Conservation (phyloP, 2,329 filamentous ascomycete genomes). For the Penicillium sp. region DNA sequence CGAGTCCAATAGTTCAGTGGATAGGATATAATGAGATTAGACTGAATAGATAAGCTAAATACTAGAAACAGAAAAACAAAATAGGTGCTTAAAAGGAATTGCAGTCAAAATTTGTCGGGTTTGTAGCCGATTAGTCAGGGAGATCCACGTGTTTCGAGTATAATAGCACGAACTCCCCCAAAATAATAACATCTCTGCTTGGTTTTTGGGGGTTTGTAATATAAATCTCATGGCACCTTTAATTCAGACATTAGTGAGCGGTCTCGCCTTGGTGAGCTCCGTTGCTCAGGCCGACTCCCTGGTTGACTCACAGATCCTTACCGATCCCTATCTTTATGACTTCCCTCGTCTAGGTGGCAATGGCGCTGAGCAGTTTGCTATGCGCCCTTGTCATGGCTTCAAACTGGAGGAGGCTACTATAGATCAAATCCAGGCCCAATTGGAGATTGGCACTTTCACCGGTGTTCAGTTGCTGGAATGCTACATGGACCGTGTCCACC, state of each 20-base stretch:
- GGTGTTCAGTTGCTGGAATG: constrained; percentile 60
- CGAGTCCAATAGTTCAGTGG: neutral
- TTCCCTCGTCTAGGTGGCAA: constrained; percentile 39
- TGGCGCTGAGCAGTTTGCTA: constrained; percentile 53
- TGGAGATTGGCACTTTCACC: constrained; percentile 56
- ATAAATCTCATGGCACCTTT: constrained; percentile 17
- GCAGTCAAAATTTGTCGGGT: neutral
- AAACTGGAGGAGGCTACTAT: constrained; percentile 68
- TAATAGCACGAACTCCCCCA: constrained; percentile 8
- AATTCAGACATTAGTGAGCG: constrained; percentile 19
- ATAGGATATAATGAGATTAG: neutral
- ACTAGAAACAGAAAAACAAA: neutral
- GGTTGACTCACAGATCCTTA: constrained; percentile 35
- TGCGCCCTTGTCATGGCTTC: constrained; percentile 61
- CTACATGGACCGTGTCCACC: constrained; percentile 60
- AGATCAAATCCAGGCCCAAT: constrained; percentile 61
- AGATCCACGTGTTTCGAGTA: neutral
- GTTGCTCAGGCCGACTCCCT: constrained; percentile 23
- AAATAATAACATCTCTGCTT: constrained; percentile 13
- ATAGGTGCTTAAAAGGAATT: neutral
- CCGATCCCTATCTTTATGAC: constrained; percentile 33
- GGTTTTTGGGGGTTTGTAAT: constrained; percentile 14
- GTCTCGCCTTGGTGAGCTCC: constrained; percentile 21
- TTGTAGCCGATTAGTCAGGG: neutral
- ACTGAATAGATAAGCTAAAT: too few relatives aligned